These are phyloP conservation scores for Geranium incanum DNA, from an alignment of 441 rosid genomes.

Conservation along the genomic window DNA sequence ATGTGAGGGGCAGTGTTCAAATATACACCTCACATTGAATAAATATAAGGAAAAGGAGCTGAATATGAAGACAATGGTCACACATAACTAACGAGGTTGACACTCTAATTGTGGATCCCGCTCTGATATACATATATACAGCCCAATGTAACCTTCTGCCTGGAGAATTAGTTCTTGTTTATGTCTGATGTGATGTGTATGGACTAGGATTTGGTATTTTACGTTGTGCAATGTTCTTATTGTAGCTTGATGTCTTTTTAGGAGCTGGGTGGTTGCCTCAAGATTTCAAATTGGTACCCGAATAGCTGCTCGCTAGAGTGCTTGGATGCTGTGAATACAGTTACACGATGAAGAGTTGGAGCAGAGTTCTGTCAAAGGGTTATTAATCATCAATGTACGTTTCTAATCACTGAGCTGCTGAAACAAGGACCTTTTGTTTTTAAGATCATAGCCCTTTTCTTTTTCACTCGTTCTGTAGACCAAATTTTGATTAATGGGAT, in stretches of 20 bases:
- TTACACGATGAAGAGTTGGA: conserved; percentile 16
- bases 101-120: no score
- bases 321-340: conserved; percentile 7
- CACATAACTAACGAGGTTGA: no score
- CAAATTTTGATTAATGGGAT: background rate
- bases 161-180: background rate
- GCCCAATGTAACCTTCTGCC: no score
- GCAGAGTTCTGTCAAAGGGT: conserved; percentile 24
- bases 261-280: conserved; percentile 17
- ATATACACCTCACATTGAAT: no score
- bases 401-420: conserved; percentile 21
- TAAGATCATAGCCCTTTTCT: background rate
- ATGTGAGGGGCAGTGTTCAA: no score
- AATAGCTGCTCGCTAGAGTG: conserved; percentile 21
- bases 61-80: no score
- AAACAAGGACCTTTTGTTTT: conserved; percentile 8
- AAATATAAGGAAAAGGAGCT: no score
- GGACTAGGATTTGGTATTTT: background rate
- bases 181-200: background rate
- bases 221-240: background rate
- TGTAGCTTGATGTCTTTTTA: conserved; percentile 25
- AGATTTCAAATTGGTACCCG: conserved; percentile 13
- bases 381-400: conserved; percentile 30
- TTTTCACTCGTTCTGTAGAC: background rate
- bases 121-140: no score